Base-by-base conservation (phyloP, 177 flowering plant genomes). In the Vitis hybrid region DNA sequence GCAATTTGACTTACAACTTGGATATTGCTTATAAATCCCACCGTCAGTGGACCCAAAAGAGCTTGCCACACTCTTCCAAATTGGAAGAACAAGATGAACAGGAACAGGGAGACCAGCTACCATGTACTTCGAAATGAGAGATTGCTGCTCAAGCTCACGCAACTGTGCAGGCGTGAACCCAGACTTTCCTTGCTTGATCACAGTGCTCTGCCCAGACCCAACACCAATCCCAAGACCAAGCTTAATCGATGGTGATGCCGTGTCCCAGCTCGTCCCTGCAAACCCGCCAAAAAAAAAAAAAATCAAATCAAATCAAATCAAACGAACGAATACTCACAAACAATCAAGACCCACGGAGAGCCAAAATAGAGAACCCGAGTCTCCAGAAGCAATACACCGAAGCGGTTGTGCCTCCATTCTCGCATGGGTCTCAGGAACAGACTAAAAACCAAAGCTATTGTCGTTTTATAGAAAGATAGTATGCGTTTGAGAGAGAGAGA, bases 31-130 rank as follows among this genome's bases (percentile, higher is more conserved):
- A 39, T 61, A 50, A 14, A 74, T 49, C 33, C 51, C 57, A 53
- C 21, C 55, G n/a, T 2, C 12, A 50, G 51, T 18, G 45, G 67
- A 18, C 29, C 61, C 68, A 29, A 72, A 61, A 48, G 79, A 71
- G 45, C 52, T 39, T 19, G 71, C 66, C 62, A 71, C 73, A 67
- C 66, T 58, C 62, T 66, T 77, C 81, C 76, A 79, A 68, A 79
- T 60, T 16, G 82, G 79, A 64, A 69, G 18, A 16, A 77, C 29
- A 57, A 79, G 79, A 18, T 71, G 76, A 14, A 45, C n/a, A 65
- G 86, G 86, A 21, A 77, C 72, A 61, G 70, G 72, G 7, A 76
- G 69, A 2, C 77, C 80, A 60, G 78, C 74, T 9, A 33, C 62
- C 7, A 83, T 15, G 62, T 72, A 66, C 68, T 67, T 75, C 55